Evolutionary conservation across 2,329 filamentous ascomycete species (phyloP).

Genomic region (Stachybotrys echinatus): DNA sequence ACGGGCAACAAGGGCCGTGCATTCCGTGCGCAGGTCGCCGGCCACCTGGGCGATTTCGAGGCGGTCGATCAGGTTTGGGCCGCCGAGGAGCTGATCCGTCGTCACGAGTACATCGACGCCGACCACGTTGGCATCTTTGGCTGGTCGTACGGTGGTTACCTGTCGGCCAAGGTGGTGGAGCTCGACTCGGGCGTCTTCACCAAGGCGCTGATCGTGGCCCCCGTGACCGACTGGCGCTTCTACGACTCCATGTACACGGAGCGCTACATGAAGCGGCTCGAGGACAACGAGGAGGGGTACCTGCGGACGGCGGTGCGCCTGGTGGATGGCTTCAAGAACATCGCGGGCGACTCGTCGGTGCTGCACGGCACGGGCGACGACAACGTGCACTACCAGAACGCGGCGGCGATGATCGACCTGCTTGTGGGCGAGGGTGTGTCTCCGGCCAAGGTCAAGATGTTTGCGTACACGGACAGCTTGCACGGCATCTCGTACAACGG

Average conservation of each 20-base stretch:
- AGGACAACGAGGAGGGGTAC: constrained; percentile 54
- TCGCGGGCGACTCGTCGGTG: constrained; percentile 55
- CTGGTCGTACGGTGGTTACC: constrained; percentile 64
- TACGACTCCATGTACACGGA: constrained; percentile 70
- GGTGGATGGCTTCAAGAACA: constrained; percentile 54
- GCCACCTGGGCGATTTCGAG: constrained; percentile 58
- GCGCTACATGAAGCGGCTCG: constrained; percentile 63
- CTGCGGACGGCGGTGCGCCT: constrained; percentile 54
- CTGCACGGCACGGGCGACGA: constrained; percentile 65
- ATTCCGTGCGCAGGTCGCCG: constrained; percentile 54
- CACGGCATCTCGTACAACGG: constrained; percentile 57
- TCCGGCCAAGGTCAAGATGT: constrained; percentile 56
- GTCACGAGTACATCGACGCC: constrained; percentile 49
- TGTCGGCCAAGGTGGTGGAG: constrained; percentile 62
- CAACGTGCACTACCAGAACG: constrained; percentile 67
- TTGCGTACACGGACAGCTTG: constrained; percentile 61
- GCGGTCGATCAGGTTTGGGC: constrained; percentile 64
- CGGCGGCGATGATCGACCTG: constrained; percentile 55
- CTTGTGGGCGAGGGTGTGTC: constrained; percentile 54
- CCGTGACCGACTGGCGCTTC: constrained; percentile 64
- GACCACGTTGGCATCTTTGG: constrained; percentile 62
- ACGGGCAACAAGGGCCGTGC: constrained; percentile 59
- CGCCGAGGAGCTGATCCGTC: constrained; percentile 46
- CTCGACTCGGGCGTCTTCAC: constrained; percentile 55
- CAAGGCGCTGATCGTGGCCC: constrained; percentile 58